These are phyloP conservation scores for Medakamo hakoo DNA, from an alignment of 139 green algal species.

Conservation along the genomic window DNA sequence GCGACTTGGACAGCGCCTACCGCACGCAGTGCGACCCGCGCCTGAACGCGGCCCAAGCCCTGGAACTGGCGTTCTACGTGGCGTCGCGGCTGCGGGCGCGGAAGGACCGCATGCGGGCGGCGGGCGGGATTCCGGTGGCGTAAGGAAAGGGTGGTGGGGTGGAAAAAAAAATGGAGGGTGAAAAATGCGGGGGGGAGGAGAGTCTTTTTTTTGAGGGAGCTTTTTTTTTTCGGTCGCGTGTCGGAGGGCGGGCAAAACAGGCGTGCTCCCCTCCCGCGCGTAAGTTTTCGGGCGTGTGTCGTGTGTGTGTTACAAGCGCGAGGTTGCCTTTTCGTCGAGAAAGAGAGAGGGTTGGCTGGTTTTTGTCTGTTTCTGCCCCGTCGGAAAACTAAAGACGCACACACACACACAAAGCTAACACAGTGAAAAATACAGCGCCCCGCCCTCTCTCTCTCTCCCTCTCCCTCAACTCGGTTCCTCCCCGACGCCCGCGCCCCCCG, in stretches of 20 bases:
- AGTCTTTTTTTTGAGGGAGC: neutral
- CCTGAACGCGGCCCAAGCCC: constrained; percentile 91
- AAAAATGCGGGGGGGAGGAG: neutral
- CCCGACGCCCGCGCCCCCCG: no score
- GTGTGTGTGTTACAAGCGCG: neutral
- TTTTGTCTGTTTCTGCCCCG: neutral
- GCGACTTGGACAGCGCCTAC: constrained; percentile 84
- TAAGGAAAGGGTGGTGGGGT: neutral
- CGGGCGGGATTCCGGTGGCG: neutral
- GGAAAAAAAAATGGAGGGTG: no score
- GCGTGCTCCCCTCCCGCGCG: no score
- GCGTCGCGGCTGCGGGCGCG: constrained; percentile 47
- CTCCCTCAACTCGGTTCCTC: neutral
- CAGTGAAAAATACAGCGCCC: neutral
- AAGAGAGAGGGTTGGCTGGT: no score
- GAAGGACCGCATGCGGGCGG: constrained; percentile 7
- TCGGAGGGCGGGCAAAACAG: neutral
- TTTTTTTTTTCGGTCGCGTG: neutral
- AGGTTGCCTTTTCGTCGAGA: neutral
- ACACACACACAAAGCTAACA: neutral
- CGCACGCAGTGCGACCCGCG: constrained; percentile 99
- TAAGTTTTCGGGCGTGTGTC: neutral
- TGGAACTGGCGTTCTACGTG: constrained; percentile 98
- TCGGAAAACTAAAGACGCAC: neutral
- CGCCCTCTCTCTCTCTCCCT: neutral